Conservation (phyloP, 306 rosid species). For the Fagus crenata region DNA sequence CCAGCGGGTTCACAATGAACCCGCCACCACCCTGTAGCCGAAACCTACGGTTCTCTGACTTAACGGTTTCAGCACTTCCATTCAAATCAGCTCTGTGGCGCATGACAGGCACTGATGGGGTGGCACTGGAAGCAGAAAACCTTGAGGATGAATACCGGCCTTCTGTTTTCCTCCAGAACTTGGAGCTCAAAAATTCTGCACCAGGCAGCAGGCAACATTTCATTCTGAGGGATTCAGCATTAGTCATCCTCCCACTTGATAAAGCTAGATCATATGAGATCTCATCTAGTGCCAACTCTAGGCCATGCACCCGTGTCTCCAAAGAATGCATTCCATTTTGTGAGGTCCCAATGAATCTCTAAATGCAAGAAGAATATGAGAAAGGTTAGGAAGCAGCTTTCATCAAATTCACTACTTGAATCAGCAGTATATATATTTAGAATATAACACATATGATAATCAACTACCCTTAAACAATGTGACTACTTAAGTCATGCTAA, state of each 20-base stretch:
- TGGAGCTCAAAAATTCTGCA: conserved; percentile 76
- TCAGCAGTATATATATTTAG: neutral
- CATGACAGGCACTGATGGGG: conserved; percentile 47
- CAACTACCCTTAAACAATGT: conserved; percentile 13
- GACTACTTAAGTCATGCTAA: neutral
- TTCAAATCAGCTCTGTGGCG: conserved; percentile 36
- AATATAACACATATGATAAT: conserved; percentile 13
- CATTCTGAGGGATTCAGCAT: conserved; percentile 36
- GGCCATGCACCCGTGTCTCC: conserved; percentile 96
- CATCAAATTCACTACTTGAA: neutral
- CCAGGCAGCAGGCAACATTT: conserved; percentile 82
- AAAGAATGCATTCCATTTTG: conserved; percentile 85
- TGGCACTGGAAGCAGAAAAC: conserved; percentile 45
- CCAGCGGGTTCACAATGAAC: conserved; percentile 85
- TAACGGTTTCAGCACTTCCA: conserved; percentile 41
- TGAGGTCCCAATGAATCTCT: conserved; percentile 95
- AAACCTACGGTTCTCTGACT: conserved; percentile 46
- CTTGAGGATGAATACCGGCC: conserved; percentile 49
- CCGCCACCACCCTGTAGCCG: conserved; percentile 59
- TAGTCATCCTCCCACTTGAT: conserved; percentile 78
- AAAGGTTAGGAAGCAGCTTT: neutral
- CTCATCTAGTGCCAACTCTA: conserved; percentile 89
- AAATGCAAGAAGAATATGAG: conserved; percentile 22
- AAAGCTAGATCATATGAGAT: conserved; percentile 88
- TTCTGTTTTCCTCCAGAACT: conserved; percentile 78